These are phyloP conservation scores for Isatis lusitanica DNA, from an alignment of 441 rosid genomes.

Conservation along the genomic window DNA sequence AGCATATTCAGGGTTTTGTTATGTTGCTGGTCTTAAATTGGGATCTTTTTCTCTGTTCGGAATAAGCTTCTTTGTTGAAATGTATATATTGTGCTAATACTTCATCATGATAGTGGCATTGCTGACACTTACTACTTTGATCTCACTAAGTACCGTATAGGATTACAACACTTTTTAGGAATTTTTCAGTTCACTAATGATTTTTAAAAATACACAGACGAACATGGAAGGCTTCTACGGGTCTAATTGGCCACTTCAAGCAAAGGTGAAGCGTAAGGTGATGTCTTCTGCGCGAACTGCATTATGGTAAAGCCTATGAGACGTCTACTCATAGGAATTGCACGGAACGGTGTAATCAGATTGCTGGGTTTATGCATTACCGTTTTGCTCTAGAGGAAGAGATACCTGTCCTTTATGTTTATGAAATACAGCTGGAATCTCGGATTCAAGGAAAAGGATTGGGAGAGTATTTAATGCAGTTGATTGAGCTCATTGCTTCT, in stretches of 20 bases:
- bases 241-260: slow-evolving; percentile 69
- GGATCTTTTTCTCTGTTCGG: too few relatives aligned
- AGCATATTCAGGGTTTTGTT: neutral
- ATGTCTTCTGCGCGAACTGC: slow-evolving; percentile 54
- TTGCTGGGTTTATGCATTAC: slow-evolving; percentile 77
- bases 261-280: slow-evolving; percentile 76
- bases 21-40: neutral
- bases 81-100: neutral
- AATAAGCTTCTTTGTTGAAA: neutral
- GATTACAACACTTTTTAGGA: neutral
- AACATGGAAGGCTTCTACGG: slow-evolving; percentile 82
- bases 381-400: slow-evolving; percentile 85
- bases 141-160: too few relatives aligned
- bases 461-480: slow-evolving; percentile 82
- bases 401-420: slow-evolving; percentile 75
- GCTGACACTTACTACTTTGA: too few relatives aligned
- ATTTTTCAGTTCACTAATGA: neutral
- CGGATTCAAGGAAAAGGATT: slow-evolving; percentile 72
- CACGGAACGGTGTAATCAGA: slow-evolving; percentile 28
- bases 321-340: slow-evolving; percentile 5
- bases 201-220: slow-evolving; percentile 38
- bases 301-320: slow-evolving; percentile 31
- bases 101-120: too few relatives aligned
- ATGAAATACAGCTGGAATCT: slow-evolving; percentile 79
- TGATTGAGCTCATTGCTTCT: slow-evolving; percentile 72